A percentile compares a stretch with the other conserved stretches of the same genome.
Evolutionary conservation across 306 rosid species (phyloP).

Genomic region (Corylus heterophylla): DNA sequence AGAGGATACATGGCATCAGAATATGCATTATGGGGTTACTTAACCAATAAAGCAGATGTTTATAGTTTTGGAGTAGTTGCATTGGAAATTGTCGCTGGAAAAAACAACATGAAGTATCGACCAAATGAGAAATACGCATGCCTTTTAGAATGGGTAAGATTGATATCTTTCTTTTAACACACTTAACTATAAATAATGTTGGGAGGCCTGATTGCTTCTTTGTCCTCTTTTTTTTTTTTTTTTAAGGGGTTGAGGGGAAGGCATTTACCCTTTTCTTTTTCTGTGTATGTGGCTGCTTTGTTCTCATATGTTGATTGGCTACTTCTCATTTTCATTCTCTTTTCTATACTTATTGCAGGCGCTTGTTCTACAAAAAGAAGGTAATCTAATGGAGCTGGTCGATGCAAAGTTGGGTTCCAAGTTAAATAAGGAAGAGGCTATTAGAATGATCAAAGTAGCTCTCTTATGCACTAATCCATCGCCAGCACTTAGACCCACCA

Average conservation of each 20-base stretch:
- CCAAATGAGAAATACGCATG: conserved; percentile 55
- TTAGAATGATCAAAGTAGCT: conserved; percentile 51
- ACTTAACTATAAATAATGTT: not conserved
- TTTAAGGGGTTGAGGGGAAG: too few species aligned
- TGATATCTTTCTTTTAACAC: not conserved
- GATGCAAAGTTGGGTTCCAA: conserved; percentile 52
- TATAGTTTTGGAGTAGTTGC: conserved; percentile 68
- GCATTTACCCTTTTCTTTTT: too few species aligned
- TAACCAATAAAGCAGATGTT: conserved; percentile 60
- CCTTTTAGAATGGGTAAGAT: conserved; percentile 63
- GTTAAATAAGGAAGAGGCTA: conserved; percentile 47
- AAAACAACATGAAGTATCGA: conserved; percentile 37
- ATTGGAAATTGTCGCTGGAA: conserved; percentile 55
- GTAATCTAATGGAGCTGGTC: conserved; percentile 43
- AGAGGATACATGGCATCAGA: conserved; percentile 84
- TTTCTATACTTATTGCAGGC: conserved; percentile 4
- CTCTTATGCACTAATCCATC: conserved; percentile 49
- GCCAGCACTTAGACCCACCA: conserved; percentile 52
- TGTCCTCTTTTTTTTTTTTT: not conserved
- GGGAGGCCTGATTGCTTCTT: not conserved
- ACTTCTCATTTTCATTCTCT: not conserved
- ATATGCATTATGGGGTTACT: conserved; percentile 67
- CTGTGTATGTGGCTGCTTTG: too few species aligned
- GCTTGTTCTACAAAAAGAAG: conserved; percentile 31
- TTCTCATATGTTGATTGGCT: too few species aligned